These are phyloP conservation scores for Shiraia sp. DNA, from an alignment of 2,329 filamentous ascomycete genomes.

Conservation along the genomic window DNA sequence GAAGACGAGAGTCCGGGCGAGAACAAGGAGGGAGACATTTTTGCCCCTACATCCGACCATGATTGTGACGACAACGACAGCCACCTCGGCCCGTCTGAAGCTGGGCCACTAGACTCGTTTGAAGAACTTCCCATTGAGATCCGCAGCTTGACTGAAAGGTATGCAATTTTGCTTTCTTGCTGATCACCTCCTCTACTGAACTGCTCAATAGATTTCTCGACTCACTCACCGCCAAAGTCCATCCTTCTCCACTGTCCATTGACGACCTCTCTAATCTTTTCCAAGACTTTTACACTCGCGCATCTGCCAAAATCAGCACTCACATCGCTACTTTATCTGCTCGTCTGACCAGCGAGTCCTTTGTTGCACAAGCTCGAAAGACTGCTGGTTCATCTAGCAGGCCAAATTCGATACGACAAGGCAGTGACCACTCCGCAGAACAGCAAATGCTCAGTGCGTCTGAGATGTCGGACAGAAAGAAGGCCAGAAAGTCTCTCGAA, in stretches of 20 bases:
- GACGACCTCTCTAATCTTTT: conserved; percentile 84
- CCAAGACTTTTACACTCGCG: conserved; percentile 88
- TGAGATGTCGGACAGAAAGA: conserved; percentile 80
- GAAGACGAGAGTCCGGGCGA: conserved; percentile 38
- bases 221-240: conserved; percentile 82
- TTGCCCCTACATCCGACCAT: conserved; percentile 44
- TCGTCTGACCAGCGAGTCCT: conserved; percentile 70
- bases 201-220: conserved; percentile 77
- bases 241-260: conserved; percentile 79
- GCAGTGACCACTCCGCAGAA: conserved; percentile 48
- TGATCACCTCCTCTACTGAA: conserved; percentile 1
- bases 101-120: conserved; percentile 65
- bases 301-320: conserved; percentile 80
- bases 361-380: conserved; percentile 41
- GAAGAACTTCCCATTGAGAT: conserved; percentile 95
- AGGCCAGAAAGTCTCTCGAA: conserved; percentile 76
- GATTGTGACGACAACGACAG: conserved; percentile 21
- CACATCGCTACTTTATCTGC: conserved; percentile 82
- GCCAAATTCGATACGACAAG: conserved; percentile 43
- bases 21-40: conserved; percentile 47
- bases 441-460: conserved; percentile 91
- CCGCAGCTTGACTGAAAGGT: conserved; percentile 86
- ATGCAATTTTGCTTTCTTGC: conserved; percentile 12
- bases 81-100: conserved; percentile 10
- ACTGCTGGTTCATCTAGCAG: conserved; percentile 43